Conservation (phyloP, 2,329 filamentous ascomycete species). For the Colletotrichum endophyticum region DNA sequence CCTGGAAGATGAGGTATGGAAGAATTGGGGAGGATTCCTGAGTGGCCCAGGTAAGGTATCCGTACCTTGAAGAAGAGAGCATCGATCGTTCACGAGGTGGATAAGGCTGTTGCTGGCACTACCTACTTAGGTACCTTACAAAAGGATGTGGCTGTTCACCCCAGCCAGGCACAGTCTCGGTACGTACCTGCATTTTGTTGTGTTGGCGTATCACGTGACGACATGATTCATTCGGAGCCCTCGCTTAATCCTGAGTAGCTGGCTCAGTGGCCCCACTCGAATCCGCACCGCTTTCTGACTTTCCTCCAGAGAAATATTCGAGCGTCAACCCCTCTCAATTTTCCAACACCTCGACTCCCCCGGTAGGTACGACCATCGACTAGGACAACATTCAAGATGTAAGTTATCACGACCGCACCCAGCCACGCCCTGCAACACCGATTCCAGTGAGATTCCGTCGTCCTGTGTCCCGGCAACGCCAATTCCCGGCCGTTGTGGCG, state of each 20-base stretch:
- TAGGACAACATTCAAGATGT: conserved; percentile 43
- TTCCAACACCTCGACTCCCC: conserved; percentile 32
- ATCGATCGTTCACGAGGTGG: background rate
- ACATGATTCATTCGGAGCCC: conserved; percentile 34
- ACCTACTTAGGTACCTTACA: no score
- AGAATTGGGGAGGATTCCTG: background rate
- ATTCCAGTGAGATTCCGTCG: conserved; percentile 8
- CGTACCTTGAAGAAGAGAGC: background rate
- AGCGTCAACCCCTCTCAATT: conserved; percentile 41
- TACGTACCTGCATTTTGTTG: background rate
- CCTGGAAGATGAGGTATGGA: background rate
- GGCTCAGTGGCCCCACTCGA: conserved; percentile 40
- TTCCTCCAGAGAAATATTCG: conserved; percentile 35
- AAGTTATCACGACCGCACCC: conserved; percentile 29
- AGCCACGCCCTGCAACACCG: background rate
- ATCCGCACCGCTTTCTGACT: background rate
- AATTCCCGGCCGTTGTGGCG: background rate
- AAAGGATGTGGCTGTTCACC: background rate
- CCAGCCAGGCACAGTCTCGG: background rate
- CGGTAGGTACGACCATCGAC: conserved; percentile 39
- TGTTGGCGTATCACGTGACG: conserved; percentile 26
- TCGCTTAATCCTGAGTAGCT: conserved; percentile 39
- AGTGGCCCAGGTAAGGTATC: background rate
- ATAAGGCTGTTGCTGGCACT: background rate
- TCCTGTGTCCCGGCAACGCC: background rate